A percentile compares a stretch with the other conserved stretches of the same genome.
phyloP scores from a whole-genome alignment of 768 basidiomycete species.

The Lepiota venenata region DNA sequence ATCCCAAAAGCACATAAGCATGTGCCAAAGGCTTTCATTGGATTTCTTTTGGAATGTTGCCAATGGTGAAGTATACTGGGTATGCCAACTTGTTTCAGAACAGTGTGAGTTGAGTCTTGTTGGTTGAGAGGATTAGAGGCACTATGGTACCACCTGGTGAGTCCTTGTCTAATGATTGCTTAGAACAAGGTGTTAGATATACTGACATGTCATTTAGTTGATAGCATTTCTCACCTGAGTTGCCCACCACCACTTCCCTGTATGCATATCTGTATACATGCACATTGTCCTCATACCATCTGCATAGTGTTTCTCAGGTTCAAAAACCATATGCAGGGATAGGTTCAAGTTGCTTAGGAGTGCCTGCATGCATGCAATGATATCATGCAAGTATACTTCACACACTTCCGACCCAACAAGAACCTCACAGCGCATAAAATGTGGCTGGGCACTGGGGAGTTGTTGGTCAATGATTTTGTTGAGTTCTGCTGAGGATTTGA shows the following conservation, averaged over 20 bases:
- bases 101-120: constrained; percentile 40
- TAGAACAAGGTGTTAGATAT: too few relatives aligned
- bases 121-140: constrained; percentile 41
- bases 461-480: constrained; percentile 25
- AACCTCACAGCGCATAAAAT: constrained; percentile 24
- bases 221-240: constrained; percentile 46
- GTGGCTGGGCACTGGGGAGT: constrained; percentile 21
- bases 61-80: constrained; percentile 47
- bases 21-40: constrained; percentile 31
- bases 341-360: constrained; percentile 33
- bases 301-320: constrained; percentile 34
- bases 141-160: constrained; percentile 28
- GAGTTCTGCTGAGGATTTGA: constrained; percentile 20
- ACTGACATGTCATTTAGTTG: too few relatives aligned
- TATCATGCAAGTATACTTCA: constrained; percentile 30
- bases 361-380: constrained; percentile 31
- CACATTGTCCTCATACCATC: constrained; percentile 21
- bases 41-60: constrained; percentile 40
- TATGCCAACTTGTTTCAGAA: constrained; percentile 41
- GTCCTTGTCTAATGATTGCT: constrained; percentile 20
- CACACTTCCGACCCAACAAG: constrained; percentile 23
- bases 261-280: constrained; percentile 42
- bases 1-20: constrained; percentile 32
- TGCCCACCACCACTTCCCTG: constrained; percentile 50
- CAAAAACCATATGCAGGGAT: constrained; percentile 23